phyloP scores from a whole-genome alignment of 1,284 basidiomycete genomes.

The Ceratobasidium sp. region DNA sequence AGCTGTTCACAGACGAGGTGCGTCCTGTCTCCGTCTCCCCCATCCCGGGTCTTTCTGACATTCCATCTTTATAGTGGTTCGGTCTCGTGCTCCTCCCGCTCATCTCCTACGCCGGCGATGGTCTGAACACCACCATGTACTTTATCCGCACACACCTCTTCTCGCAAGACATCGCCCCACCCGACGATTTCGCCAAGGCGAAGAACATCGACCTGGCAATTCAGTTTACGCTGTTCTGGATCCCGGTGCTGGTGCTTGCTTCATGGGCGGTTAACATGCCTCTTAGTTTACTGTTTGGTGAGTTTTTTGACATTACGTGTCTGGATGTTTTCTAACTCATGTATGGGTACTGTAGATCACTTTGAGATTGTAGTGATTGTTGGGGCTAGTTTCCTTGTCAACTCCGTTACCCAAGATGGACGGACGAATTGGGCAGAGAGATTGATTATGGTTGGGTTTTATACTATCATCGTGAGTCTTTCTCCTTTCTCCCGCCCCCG shows the following conservation, averaged over 20 bases:
- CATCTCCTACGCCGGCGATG: conserved; percentile 41
- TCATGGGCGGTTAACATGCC: conserved; percentile 28
- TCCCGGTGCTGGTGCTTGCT: conserved; percentile 33
- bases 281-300: conserved; percentile 41
- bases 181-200: conserved; percentile 41
- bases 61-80: conserved; percentile 34
- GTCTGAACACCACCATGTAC: conserved; percentile 33
- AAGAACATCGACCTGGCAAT: conserved; percentile 39
- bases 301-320: not conserved
- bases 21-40: not conserved
- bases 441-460: conserved; percentile 42
- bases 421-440: conserved; percentile 45
- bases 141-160: conserved; percentile 38
- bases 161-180: conserved; percentile 13
- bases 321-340: not conserved
- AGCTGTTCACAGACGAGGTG: conserved; percentile 28
- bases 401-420: conserved; percentile 43
- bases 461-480: conserved; percentile 40
- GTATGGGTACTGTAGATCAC: conserved; percentile 14
- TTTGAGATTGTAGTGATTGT: conserved; percentile 40
- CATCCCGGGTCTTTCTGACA: too few relatives aligned
- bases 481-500: not conserved
- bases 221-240: conserved; percentile 43
- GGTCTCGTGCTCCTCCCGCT: conserved; percentile 42
- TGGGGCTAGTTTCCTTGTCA: conserved; percentile 43